Percentiles rank a stretch among this genome's conserved stretches.
These are phyloP conservation scores for Platismatia glauca DNA, from an alignment of 495 filamentous ascomycete species.

Conservation along the genomic window DNA sequence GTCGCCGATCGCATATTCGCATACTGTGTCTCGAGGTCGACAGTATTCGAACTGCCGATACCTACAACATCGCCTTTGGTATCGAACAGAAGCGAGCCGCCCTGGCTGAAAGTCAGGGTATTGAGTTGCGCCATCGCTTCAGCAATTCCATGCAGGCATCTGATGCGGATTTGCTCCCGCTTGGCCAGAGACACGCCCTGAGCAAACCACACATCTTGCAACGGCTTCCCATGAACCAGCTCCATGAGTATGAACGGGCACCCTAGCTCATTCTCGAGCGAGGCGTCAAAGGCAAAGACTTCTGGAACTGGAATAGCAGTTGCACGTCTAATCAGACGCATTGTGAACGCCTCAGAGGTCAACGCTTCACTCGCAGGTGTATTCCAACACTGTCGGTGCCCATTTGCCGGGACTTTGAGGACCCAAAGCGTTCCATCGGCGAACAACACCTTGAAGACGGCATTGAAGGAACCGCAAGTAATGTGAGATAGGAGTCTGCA, in stretches of 20 bases:
- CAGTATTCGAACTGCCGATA: background rate
- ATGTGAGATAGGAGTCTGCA: background rate
- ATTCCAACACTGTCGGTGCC: constrained; percentile 22
- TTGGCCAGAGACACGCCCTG: background rate
- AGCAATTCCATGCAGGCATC: background rate
- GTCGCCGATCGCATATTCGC: background rate
- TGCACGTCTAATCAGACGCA: constrained; percentile 25
- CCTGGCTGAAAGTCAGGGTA: background rate
- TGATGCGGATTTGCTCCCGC: background rate
- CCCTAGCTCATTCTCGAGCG: constrained; percentile 12
- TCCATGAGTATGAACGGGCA: constrained; percentile 16
- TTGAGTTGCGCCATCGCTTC: constrained; percentile 1
- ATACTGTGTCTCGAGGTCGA: background rate
- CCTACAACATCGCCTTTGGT: background rate
- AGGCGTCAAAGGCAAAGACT: constrained; percentile 21
- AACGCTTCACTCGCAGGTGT: constrained; percentile 23
- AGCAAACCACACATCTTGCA: constrained; percentile 26
- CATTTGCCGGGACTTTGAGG: constrained; percentile 25
- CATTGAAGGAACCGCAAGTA: constrained; percentile 19
- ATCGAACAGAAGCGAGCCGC: background rate
- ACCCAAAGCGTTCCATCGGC: constrained; percentile 20
- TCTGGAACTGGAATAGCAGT: constrained; percentile 32
- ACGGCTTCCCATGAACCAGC: constrained; percentile 22
- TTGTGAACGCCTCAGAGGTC: constrained; percentile 27
- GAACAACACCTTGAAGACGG: constrained; percentile 22